These are phyloP conservation scores for Trichophaea hybrida DNA, from an alignment of 2,329 filamentous ascomycete genomes.

Conservation along the genomic window DNA sequence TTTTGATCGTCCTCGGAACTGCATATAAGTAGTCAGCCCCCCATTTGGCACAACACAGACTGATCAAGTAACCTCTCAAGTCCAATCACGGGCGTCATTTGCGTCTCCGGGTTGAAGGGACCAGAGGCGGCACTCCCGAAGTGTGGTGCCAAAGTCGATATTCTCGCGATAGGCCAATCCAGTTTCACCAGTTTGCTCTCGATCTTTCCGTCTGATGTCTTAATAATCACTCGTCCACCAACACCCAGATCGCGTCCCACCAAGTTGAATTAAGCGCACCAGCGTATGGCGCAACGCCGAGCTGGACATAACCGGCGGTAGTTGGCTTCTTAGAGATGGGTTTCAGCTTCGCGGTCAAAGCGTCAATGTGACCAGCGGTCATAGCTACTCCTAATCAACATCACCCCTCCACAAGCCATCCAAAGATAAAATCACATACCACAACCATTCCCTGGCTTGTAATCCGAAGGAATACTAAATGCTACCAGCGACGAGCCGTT, in stretches of 20 bases:
- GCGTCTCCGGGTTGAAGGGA: constrained; percentile 72
- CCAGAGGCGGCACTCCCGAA: constrained; percentile 59
- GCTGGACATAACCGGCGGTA: constrained; percentile 72
- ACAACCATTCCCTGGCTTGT: constrained; percentile 71
- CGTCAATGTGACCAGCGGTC: constrained; percentile 84
- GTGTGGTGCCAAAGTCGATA: constrained; percentile 85
- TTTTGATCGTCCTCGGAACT: constrained; percentile 32
- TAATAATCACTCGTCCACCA: constrained; percentile 75
- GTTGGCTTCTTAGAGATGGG: constrained; percentile 73
- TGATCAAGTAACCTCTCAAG: constrained; percentile 42
- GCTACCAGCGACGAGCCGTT: constrained; percentile 78
- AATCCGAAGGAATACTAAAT: constrained; percentile 67
- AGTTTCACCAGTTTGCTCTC: constrained; percentile 72
- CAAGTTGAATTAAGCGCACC: constrained; percentile 73
- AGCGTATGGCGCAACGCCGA: constrained; percentile 86
- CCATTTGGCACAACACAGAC: constrained; percentile 15
- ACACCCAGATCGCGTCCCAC: constrained; percentile 92
- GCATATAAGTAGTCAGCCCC: background rate
- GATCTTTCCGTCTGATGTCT: constrained; percentile 60
- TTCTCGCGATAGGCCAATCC: constrained; percentile 80
- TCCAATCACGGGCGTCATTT: constrained; percentile 87
- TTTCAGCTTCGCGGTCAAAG: constrained; percentile 78
- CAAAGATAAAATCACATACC: constrained; percentile 32
- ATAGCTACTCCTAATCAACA: constrained; percentile 34
- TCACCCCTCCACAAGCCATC: background rate